These are phyloP conservation scores for Gentiana dahurica DNA, from an alignment of 257 asterid species.

Conservation along the genomic window DNA sequence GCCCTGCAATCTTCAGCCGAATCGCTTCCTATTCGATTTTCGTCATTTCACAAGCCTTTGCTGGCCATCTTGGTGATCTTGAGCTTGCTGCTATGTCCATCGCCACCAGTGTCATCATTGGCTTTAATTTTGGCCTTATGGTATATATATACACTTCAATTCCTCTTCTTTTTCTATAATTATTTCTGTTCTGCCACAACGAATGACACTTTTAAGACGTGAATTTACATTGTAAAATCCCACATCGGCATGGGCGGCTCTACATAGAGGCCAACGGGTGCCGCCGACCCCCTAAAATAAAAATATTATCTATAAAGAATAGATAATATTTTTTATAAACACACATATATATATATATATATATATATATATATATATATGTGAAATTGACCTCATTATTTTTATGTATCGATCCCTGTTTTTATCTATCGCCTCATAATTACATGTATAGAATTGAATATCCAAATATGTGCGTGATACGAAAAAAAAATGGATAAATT, in stretches of 20 bases:
- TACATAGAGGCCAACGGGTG: background rate
- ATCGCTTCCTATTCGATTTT: slow-evolving; percentile 58
- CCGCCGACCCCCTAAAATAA: too few species aligned
- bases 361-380: too few species aligned
- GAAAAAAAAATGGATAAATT: too few species aligned
- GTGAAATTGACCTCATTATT: too few species aligned
- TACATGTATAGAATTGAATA: too few species aligned
- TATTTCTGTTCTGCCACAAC: background rate
- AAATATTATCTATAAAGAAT: too few species aligned
- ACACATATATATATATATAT: too few species aligned
- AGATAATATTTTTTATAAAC: too few species aligned
- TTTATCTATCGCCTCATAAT: too few species aligned
- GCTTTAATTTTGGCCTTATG: slow-evolving; percentile 75
- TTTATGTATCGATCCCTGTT: too few species aligned
- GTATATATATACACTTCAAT: slow-evolving; percentile 8
- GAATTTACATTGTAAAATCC: background rate
- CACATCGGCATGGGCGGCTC: too few species aligned
- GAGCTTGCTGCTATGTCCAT: slow-evolving; percentile 85
- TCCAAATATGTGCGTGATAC: too few species aligned
- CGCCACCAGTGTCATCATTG: slow-evolving; percentile 47
- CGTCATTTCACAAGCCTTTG: slow-evolving; percentile 68
- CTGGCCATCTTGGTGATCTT: slow-evolving; percentile 83
- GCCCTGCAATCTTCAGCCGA: slow-evolving; percentile 81
- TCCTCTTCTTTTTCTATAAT: background rate
- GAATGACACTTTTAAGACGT: background rate